Evolutionary conservation across 2,329 filamentous ascomycete species (phyloP), one percentile per base, ranked within the genome.

Genomic region (Cephalotrichum gorgonifer): DNA sequence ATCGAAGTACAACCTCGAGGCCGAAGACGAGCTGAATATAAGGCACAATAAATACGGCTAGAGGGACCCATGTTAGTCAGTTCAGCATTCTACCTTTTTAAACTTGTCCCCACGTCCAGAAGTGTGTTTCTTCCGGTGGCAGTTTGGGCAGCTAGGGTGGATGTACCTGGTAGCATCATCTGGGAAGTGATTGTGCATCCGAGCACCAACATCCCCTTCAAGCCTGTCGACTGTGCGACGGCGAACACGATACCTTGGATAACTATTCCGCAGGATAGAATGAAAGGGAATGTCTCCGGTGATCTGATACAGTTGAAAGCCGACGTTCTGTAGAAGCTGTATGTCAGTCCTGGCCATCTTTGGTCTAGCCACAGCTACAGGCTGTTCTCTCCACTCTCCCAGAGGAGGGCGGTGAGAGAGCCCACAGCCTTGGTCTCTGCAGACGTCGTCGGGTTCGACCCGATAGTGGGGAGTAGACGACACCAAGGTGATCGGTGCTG

Each of bases 21-120:
- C 77, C 79, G 55, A 86, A 85, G 15, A 84, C 70, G 20, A 85
- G 58, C 54, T 85, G 82, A 28, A 81, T 74, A 53, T 75, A 84
- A 25, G 82, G 82, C 8, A 80, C 74, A 47, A 86, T 71, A 56
- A 86, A 85, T 31, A 85, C 70, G 7, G 78, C 83, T 85, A 50
- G 31, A 15, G 45, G n/a, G 8, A 3, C 2, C 9, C 3, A 15
- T 30, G 46, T 65, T 56, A 67, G 65, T 43, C 26, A n/a, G 23
- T 31, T 17, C 25, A 9, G 7, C n/a, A 23, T n/a, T 20, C 22
- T 25, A n/a, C 17, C 6, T 14, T 20, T 7, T 22, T 8, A n/a
- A 33, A 33, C 14, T 25, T 5, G 6, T 6, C 6, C 28, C 28
- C 28, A 7, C 28, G 28, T 30, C 12, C 14, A 38, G 20, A 7